phyloP scores from a whole-genome alignment of 768 basidiomycete species.

The Kwoniella newhampshirensis region DNA sequence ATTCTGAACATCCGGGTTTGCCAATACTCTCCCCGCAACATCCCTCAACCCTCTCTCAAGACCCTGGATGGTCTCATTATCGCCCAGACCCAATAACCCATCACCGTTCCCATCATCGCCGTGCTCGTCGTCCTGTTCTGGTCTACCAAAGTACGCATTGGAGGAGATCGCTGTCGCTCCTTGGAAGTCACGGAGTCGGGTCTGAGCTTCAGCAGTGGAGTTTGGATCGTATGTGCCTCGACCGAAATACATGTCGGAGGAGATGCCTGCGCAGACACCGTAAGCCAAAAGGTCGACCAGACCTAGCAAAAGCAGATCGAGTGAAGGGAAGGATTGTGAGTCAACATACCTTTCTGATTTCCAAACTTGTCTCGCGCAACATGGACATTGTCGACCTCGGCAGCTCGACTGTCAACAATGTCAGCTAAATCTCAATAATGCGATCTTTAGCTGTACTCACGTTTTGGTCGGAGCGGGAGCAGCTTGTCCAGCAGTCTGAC shows the following conservation, averaged over 20 bases:
- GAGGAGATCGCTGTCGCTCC: conserved; percentile 93
- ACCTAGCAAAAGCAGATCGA: too few species aligned
- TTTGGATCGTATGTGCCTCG: conserved; percentile 79
- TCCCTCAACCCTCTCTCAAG: conserved; percentile 52
- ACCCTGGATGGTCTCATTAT: conserved; percentile 48
- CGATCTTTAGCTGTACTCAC: conserved; percentile 34
- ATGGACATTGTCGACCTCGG: conserved; percentile 41
- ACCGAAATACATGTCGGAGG: conserved; percentile 96
- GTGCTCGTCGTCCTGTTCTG: conserved; percentile 67
- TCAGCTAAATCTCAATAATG: conserved; percentile 5
- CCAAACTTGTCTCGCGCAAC: conserved; percentile 86
- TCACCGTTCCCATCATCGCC: conserved; percentile 50
- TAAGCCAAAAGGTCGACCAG: background rate
- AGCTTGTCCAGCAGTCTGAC: conserved; percentile 44
- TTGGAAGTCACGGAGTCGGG: conserved; percentile 77
- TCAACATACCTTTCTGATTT: conserved; percentile 64
- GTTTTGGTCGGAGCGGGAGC: conserved; percentile 52
- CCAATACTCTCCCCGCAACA: conserved; percentile 50
- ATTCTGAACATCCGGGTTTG: conserved; percentile 53
- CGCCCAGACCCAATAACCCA: conserved; percentile 40
- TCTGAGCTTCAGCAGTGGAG: conserved; percentile 71
- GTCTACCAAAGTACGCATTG: conserved; percentile 91
- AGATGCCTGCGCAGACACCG: conserved; percentile 66
- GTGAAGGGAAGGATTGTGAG: background rate
- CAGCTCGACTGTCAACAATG: conserved; percentile 29